These are phyloP conservation scores for Tylopilus sp. DNA, from an alignment of 768 basidiomycete species.

Conservation along the genomic window DNA sequence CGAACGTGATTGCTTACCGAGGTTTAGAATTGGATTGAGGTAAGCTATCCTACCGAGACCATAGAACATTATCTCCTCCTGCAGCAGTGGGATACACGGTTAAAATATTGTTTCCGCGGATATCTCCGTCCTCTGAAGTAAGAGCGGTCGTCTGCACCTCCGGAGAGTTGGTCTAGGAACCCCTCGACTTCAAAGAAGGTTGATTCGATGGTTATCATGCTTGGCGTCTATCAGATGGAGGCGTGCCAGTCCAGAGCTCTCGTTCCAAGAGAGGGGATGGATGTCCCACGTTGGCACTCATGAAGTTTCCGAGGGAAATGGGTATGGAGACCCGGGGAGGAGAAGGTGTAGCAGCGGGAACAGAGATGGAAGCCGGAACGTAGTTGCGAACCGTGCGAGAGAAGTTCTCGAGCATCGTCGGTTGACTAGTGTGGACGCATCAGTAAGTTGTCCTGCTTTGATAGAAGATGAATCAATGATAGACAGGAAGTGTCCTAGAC, in stretches of 20 bases:
- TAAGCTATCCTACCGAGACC: conserved; percentile 34
- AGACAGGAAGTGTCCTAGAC: background rate
- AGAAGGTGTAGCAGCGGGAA: conserved; percentile 45
- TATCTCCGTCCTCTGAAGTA: conserved; percentile 25
- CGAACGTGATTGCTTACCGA: conserved; percentile 14
- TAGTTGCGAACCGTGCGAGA: conserved; percentile 53
- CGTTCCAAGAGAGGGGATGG: conserved; percentile 7
- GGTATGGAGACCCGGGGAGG: conserved; percentile 50
- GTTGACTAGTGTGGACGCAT: conserved; percentile 36
- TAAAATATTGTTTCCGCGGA: conserved; percentile 12
- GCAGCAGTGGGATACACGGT: conserved; percentile 30
- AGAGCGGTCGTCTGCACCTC: conserved; percentile 13
- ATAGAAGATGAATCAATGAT: background rate
- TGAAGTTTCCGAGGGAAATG: conserved; percentile 45
- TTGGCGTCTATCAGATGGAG: conserved; percentile 11
- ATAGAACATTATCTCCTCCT: conserved; percentile 30
- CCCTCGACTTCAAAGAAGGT: conserved; percentile 3
- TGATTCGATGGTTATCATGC: conserved; percentile 9
- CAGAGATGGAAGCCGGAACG: conserved; percentile 49
- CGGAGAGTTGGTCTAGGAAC: conserved; percentile 6
- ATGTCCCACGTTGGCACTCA: conserved; percentile 26
- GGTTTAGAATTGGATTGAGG: conserved; percentile 14
- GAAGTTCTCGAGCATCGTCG: conserved; percentile 48
- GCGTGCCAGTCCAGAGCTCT: conserved; percentile 7
- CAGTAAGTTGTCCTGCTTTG: conserved; percentile 7